Conservation (phyloP, 306 rosid species). For the Cucumis melo region DNA sequence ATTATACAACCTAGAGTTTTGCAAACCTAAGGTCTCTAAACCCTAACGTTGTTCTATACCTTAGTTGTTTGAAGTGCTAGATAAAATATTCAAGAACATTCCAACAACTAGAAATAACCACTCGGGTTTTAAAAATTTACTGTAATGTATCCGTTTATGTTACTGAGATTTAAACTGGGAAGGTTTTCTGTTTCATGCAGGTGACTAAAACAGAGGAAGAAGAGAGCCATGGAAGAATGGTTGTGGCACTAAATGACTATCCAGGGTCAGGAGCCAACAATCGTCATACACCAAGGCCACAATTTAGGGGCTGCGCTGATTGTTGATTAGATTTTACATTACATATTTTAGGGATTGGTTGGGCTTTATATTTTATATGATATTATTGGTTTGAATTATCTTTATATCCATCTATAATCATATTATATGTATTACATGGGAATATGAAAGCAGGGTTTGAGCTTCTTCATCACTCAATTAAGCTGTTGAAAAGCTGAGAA, state of each 20-base stretch:
- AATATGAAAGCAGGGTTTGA: constrained; percentile 10
- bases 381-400: not conserved
- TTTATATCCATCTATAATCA: not conserved
- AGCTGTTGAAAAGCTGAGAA: constrained; percentile 14
- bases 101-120: too few species aligned
- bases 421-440: not conserved
- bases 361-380: not conserved
- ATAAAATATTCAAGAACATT: too few species aligned
- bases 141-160: not conserved
- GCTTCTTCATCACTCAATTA: constrained; percentile 17
- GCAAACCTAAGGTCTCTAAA: too few species aligned
- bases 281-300: constrained; percentile 82
- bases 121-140: too few species aligned
- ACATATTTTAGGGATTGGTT: not conserved
- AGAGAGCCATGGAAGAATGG: constrained; percentile 33
- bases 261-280: constrained; percentile 66
- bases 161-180: not conserved
- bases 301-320: constrained; percentile 19
- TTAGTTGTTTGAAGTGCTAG: too few species aligned
- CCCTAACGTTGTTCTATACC: too few species aligned
- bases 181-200: constrained; percentile 13
- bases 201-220: constrained; percentile 13
- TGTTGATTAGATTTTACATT: constrained; percentile 16
- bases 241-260: constrained; percentile 60
- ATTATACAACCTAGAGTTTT: too few species aligned